These are phyloP conservation scores for Vigna radiata DNA, from an alignment of 306 rosid species.

Conservation along the genomic window DNA sequence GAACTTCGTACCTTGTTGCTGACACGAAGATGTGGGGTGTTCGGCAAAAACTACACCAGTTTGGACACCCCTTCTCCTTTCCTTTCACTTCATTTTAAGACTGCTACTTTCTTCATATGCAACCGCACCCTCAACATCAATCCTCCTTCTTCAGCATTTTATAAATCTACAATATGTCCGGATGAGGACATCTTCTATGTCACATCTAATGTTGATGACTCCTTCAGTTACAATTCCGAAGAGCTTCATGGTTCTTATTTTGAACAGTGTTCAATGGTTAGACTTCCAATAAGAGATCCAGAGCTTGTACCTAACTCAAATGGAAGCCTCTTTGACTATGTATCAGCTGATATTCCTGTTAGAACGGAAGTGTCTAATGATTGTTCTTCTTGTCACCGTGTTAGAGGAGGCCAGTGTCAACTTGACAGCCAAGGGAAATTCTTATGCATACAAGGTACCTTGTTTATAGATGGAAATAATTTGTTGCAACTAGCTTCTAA, in stretches of 20 bases:
- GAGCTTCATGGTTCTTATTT: not conserved
- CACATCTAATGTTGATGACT: not conserved
- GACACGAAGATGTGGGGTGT: not conserved
- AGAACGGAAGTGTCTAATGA: not conserved
- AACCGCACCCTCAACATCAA: not conserved
- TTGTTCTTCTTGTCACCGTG: slow-evolving; percentile 17
- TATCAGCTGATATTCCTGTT: slow-evolving; percentile 21
- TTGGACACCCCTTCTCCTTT: not conserved
- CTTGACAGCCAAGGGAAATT: slow-evolving; percentile 28
- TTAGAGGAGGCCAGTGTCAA: slow-evolving; percentile 36
- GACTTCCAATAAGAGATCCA: slow-evolving; percentile 16
- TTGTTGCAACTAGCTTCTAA: not conserved
- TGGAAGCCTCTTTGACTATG: not conserved
- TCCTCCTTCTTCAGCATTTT: not conserved
- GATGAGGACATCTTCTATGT: slow-evolving; percentile 18
- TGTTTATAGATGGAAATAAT: not conserved
- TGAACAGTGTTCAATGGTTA: slow-evolving; percentile 10
- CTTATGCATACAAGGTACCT: slow-evolving; percentile 33
- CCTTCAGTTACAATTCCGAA: not conserved
- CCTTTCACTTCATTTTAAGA: not conserved
- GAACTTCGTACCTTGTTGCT: not conserved
- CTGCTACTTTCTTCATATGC: slow-evolving; percentile 16
- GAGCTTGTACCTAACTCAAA: not conserved
- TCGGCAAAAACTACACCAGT: not conserved
- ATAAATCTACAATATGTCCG: not conserved